These are phyloP conservation scores for Neonectria ditissima DNA, from an alignment of 2,329 filamentous ascomycete species.

Conservation along the genomic window DNA sequence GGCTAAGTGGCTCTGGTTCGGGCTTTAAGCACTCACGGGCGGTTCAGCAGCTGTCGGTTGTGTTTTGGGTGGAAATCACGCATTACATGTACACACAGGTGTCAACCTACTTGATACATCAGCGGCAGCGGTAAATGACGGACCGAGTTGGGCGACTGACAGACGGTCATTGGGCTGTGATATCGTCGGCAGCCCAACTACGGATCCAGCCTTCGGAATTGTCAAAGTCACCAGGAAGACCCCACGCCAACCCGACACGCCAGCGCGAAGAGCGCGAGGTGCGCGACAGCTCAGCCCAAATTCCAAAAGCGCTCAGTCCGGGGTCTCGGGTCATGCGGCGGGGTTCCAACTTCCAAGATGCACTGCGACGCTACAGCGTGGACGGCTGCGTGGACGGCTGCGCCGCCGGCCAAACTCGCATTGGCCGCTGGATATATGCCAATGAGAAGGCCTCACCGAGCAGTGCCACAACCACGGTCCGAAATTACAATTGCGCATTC, in stretches of 20 bases:
- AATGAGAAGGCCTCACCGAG: conserved; percentile 2
- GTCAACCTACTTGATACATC: not conserved
- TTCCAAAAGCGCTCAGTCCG: conserved; percentile 13
- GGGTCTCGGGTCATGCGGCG: conserved; percentile 8
- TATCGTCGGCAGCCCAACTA: not conserved
- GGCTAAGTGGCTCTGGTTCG: conserved; percentile 2
- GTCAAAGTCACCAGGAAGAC: not conserved
- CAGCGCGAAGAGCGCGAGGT: no score
- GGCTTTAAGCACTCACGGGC: conserved; percentile 2
- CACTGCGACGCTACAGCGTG: not conserved
- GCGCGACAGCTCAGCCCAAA: conserved; percentile 2
- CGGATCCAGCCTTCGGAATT: conserved; percentile 14
- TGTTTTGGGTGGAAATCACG: conserved; percentile 20
- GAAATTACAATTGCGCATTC: conserved; percentile 28
- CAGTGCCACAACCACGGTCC: not conserved
- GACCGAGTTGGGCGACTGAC: not conserved
- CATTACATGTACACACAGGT: conserved; percentile 7
- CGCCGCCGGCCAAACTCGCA: conserved; percentile 12
- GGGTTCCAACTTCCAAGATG: not conserved
- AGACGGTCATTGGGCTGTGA: conserved; percentile 2
- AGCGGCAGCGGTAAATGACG: conserved; percentile 8
- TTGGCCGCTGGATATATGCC: conserved; percentile 20
- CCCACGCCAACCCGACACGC: not conserved
- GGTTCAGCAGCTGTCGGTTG: not conserved
- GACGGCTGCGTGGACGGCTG: conserved; percentile 1